Evolutionary conservation across 1,284 basidiomycete species (phyloP), one percentile per base, ranked within the genome.

Genomic region (Ustilago trichophora): DNA sequence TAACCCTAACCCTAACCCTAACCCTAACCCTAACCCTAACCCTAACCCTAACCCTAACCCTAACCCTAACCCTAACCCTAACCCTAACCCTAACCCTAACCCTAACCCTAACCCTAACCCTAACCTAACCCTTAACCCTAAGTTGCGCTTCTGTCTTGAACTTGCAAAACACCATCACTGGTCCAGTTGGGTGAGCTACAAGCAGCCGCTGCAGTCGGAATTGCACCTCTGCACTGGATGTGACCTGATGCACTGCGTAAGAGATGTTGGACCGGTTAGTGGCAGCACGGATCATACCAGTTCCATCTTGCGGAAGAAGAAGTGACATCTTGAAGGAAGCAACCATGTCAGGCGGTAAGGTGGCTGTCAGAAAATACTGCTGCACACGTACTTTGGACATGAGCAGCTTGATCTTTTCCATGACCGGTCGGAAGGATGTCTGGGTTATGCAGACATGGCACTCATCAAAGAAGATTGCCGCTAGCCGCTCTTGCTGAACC

Each of bases 401-500:
- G 21, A 37, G 36, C 13, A 15, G 19, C 21, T 37, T 37, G 36
- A 24, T 21, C 36, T 37, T 37, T 6, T 13, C 36, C 36, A 37
- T 37, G 12, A 21, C 19, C 13, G 36, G 36, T 11, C 13, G 16
- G 36, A 37, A 37, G 36, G 18, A 21, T 13, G 21, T 13, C 24
- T 37, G 36, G 4, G 36, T 37, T 18, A 37, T 11, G 21, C 36
- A 37, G 36, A 37, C 36, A 19, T 44, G 42, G n/a, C 42, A 44
- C 31, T 44, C 42, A 44, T 44, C 42, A 44, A 44, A 44, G 42
- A 44, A 44, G 42, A 44, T 13, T 5, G 42, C 42, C 8, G 42
- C 42, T 19, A 44, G 15, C 19, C 42, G 21, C 31, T 34, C 21
- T 12, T 44, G 31, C 42, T 44, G 31, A 2, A 31, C 13, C 6